Evolutionary conservation across 768 basidiomycete species (phyloP).

Genomic region (Hirschioporus abietinus): DNA sequence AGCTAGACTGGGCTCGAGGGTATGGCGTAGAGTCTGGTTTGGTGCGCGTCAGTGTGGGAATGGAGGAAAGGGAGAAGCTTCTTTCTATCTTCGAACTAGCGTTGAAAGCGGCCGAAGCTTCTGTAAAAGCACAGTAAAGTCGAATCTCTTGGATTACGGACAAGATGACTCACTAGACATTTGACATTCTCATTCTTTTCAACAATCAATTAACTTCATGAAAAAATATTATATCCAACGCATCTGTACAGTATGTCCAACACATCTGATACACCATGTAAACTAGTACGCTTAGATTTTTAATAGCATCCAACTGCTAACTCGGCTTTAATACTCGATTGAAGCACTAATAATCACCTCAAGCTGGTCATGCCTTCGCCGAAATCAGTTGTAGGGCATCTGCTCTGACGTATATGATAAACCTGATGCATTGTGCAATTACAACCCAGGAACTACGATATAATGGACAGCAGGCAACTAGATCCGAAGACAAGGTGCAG

Average conservation of each 20-base stretch:
- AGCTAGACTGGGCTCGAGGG: constrained; percentile 86
- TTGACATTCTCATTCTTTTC: background rate
- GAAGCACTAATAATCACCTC: too few species aligned
- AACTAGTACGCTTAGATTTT: background rate
- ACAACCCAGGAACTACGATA: too few species aligned
- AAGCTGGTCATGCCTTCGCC: too few species aligned
- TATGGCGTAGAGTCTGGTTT: constrained; percentile 83
- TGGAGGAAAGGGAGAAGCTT: constrained; percentile 65
- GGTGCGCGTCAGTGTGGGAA: constrained; percentile 86
- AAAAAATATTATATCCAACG: background rate
- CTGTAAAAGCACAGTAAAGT: background rate
- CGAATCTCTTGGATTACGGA: background rate
- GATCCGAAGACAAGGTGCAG: background rate
- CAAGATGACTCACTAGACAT: background rate
- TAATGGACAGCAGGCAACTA: too few species aligned
- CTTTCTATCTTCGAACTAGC: constrained; percentile 57
- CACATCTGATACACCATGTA: background rate
- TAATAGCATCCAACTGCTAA: background rate
- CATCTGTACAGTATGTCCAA: constrained; percentile 1
- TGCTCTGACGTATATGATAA: too few species aligned
- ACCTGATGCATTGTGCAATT: too few species aligned
- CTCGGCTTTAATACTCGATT: too few species aligned
- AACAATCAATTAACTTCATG: background rate
- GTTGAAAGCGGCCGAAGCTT: constrained; percentile 64
- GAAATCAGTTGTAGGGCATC: too few species aligned